phyloP scores from a whole-genome alignment of 106 monocot species.

The Dendrobium officinale region DNA sequence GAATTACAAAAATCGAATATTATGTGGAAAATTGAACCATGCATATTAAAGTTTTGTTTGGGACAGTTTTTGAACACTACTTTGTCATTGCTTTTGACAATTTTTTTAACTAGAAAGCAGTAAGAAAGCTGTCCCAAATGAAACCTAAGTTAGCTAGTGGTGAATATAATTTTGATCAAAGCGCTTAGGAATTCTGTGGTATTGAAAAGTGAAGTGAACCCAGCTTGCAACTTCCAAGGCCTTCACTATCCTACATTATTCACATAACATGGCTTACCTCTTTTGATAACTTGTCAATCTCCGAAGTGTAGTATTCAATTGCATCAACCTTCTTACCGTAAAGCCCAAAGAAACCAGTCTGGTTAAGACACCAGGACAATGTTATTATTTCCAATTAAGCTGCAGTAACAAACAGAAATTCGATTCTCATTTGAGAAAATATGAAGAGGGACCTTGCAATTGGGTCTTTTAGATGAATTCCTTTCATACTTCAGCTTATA shows the following conservation, averaged over 20 bases:
- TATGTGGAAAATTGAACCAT: background rate
- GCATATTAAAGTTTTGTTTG: background rate
- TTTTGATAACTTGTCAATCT: constrained; percentile 70
- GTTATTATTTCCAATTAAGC: background rate
- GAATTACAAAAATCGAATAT: background rate
- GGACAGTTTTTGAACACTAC: too few relatives aligned
- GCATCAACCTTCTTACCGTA: constrained; percentile 79
- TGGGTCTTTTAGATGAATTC: constrained; percentile 58
- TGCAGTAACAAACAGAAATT: background rate
- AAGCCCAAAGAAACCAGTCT: constrained; percentile 86
- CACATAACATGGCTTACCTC: constrained; percentile 41
- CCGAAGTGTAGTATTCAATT: constrained; percentile 68
- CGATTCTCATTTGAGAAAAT: background rate
- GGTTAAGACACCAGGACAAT: background rate
- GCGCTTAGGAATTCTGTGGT: background rate
- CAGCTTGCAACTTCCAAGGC: background rate
- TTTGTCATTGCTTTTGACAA: too few relatives aligned
- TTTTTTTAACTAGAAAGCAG: too few relatives aligned
- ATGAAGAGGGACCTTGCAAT: constrained; percentile 33
- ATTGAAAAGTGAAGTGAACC: background rate
- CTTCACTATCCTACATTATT: background rate
- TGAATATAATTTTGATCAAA: background rate
- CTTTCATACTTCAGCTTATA: constrained; percentile 66
- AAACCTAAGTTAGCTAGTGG: background rate
- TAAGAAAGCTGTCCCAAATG: too few relatives aligned